Base-by-base conservation (phyloP, 176 grass and related monocot species). In the Aegilops sharonensis region DNA sequence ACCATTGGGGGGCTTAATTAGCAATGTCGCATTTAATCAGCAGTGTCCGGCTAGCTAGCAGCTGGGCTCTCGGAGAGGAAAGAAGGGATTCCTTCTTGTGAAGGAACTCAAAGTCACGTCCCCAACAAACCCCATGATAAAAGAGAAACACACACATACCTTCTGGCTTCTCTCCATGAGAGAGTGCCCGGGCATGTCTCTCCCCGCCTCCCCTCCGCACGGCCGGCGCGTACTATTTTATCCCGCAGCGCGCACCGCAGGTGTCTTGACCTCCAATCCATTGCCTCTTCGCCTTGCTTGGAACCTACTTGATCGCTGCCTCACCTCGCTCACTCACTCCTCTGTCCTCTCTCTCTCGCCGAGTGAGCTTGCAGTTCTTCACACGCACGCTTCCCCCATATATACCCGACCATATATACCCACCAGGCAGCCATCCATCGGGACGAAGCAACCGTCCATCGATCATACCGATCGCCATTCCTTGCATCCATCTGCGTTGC, bases 301-400 rank as follows among this genome's bases (percentile, higher is more conserved):
- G 77, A 94, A 83, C 67, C 86, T 77, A 97, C 92, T 92, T 87
- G 88, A 92, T 92, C 93, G 92, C 64, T 85, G 88, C 90, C 89
- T 88, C 89, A 76, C 84, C 85, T 67, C 67, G 81, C 31, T 70
- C 63, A 12, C 63, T 83, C 47, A 11, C 13, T 25, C 78, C 13
- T 25, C 79, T 14, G 73, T 90, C 5, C 35, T 42, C 39, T 9
- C 9, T 40, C 39, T 3, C 42, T 43, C 64, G 69, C 87, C 42
- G 10, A 43, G 42, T 43, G 10, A 43, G 42, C 42, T 43, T 43
- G 42, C 10, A 0, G 10, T 43, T 95, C 89, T 92, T 94, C 65
- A 24, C 66, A 79, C 75, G 78, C 59, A 91, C 61, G 92, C 77
- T 50, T 88, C 83, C 83, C 43, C 79, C 77, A 86, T 88, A 83